Conservation (phyloP, 1,284 basidiomycete genomes). For the Papiliotrema nemorosa region DNA sequence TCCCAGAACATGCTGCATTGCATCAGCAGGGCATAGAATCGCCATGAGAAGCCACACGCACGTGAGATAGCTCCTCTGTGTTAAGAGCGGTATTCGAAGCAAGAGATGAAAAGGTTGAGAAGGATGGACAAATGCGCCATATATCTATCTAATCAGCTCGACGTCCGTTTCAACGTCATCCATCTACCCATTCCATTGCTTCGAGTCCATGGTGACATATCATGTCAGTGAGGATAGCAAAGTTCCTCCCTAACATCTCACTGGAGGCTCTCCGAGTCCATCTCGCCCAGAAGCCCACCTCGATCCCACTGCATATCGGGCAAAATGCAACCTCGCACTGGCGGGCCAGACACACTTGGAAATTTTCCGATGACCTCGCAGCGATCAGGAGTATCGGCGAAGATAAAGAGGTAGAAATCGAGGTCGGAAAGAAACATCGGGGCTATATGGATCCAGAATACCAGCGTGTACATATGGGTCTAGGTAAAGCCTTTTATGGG, state of each 20-base stretch:
- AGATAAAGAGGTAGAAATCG: constrained; percentile 35
- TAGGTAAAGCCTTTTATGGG: constrained; percentile 21
- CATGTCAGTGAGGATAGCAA: too few relatives aligned
- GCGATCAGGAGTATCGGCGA: constrained; percentile 24
- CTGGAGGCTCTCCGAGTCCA: constrained; percentile 22
- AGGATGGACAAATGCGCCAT: too few relatives aligned
- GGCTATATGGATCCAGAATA: constrained; percentile 40
- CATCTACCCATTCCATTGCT: neutral
- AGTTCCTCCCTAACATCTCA: constrained; percentile 7
- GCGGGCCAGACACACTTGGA: constrained; percentile 55
- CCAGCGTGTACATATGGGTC: constrained; percentile 37
- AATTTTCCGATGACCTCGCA: constrained; percentile 47
- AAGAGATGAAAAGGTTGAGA: neutral
- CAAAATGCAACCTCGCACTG: constrained; percentile 17
- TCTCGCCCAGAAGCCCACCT: constrained; percentile 10
- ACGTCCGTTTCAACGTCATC: neutral
- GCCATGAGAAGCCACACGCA: too few relatives aligned
- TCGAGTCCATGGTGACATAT: too few relatives aligned
- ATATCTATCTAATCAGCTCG: too few relatives aligned
- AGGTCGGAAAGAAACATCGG: constrained; percentile 32
- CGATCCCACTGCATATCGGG: constrained; percentile 30
- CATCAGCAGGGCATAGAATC: too few relatives aligned
- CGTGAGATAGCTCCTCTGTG: too few relatives aligned
- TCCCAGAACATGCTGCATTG: constrained; percentile 38
- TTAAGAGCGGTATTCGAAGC: too few relatives aligned